Evolutionary conservation across 345 rosid genomes (phyloP).

Genomic region (Corymbia maculata): DNA sequence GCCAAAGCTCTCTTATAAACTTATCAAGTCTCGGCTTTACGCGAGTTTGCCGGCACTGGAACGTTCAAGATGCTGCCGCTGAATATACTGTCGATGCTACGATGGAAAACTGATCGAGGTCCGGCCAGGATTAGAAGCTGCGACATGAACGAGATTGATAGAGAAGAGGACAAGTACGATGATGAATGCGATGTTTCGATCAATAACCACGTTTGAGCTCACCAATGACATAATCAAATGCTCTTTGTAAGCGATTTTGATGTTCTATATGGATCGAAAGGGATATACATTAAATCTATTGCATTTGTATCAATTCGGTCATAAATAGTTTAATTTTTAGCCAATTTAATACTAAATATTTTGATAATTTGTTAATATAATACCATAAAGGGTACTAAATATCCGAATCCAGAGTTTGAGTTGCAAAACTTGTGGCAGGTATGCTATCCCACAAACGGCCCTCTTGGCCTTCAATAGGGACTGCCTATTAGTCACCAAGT

Average conservation of each 20-base stretch:
- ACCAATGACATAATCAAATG: not conserved
- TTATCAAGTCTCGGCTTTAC: not conserved
- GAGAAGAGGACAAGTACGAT: not conserved
- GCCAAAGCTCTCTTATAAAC: not conserved
- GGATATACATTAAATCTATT: not conserved
- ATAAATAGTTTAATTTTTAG: too few relatives aligned
- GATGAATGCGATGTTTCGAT: not conserved
- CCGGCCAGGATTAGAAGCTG: not conserved
- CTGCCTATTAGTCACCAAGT: too few relatives aligned
- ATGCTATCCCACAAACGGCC: too few relatives aligned
- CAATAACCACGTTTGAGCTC: not conserved
- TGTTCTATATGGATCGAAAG: not conserved
- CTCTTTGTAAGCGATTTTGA: not conserved
- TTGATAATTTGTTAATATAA: fast-evolving
- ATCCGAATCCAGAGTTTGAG: too few relatives aligned
- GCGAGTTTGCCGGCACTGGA: not conserved
- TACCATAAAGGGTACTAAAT: too few relatives aligned
- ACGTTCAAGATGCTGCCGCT: not conserved
- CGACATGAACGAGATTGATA: not conserved
- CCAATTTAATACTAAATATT: fast-evolving
- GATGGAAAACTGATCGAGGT: not conserved
- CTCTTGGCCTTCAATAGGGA: too few relatives aligned
- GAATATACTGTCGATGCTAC: not conserved
- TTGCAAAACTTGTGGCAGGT: too few relatives aligned
- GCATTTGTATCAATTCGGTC: too few relatives aligned